These are phyloP conservation scores for Populus alba DNA, from an alignment of 345 rosid genomes.

Conservation along the genomic window DNA sequence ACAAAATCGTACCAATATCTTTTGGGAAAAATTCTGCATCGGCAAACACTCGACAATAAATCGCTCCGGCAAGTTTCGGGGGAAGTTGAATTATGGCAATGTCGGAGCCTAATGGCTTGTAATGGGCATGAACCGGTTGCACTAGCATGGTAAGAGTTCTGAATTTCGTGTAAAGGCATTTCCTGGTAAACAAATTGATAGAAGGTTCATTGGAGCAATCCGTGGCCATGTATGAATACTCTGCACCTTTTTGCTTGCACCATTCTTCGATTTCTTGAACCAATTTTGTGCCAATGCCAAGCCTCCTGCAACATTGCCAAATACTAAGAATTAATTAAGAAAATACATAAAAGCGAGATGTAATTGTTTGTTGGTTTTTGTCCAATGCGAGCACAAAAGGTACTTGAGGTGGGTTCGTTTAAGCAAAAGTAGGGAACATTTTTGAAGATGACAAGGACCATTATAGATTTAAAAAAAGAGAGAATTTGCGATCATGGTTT, in stretches of 20 bases:
- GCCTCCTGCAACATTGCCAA: constrained; percentile 50
- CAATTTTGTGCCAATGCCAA: constrained; percentile 55
- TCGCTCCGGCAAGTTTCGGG: constrained; percentile 29
- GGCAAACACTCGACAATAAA: constrained; percentile 42
- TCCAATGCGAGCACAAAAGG: neutral
- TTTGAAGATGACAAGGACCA: neutral
- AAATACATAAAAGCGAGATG: neutral
- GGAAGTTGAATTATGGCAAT: constrained; percentile 34
- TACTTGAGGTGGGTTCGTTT: neutral
- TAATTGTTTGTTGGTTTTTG: neutral
- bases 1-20: constrained; percentile 49
- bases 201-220: constrained; percentile 62
- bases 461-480: neutral
- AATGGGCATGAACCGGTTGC: constrained; percentile 75
- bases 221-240: constrained; percentile 70
- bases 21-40: constrained; percentile 59
- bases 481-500: constrained; percentile 4
- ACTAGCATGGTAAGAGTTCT: constrained; percentile 57
- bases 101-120: constrained; percentile 33
- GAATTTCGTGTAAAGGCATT: constrained; percentile 50
- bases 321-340: neutral
- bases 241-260: constrained; percentile 62
- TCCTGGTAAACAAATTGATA: constrained; percentile 58
- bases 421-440: neutral
- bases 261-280: constrained; percentile 58